phyloP scores from a whole-genome alignment of 768 basidiomycete genomes.

The Suillus sp. region DNA sequence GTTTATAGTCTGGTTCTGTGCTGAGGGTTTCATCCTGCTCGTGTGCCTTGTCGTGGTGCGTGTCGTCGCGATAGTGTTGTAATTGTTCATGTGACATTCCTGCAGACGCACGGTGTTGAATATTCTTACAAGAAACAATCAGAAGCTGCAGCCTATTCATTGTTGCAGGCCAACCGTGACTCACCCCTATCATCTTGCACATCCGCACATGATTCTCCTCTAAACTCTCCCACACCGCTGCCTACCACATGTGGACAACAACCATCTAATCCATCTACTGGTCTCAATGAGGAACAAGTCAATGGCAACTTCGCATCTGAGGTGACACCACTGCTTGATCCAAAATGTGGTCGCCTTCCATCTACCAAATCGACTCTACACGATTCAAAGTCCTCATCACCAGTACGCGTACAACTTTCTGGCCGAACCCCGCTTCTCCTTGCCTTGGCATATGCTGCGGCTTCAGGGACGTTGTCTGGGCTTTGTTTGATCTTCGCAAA shows the following conservation, averaged over 20 bases:
- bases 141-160: conserved; percentile 17
- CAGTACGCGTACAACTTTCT: conserved; percentile 28
- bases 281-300: conserved; percentile 33
- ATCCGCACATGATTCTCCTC: conserved; percentile 36
- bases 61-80: conserved; percentile 17
- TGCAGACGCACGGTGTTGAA: conserved; percentile 73
- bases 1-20: conserved; percentile 81
- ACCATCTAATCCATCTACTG: conserved; percentile 42
- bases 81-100: conserved; percentile 1
- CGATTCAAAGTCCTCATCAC: conserved; percentile 32
- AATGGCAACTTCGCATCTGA: conserved; percentile 41
- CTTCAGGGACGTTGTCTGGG: conserved; percentile 86
- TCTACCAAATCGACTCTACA: conserved; percentile 28
- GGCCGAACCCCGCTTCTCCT: conserved; percentile 58
- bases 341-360: conserved; percentile 40
- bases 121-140: conserved; percentile 54
- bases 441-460: conserved; percentile 84
- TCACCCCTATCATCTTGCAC: conserved; percentile 15
- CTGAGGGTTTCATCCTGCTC: conserved; percentile 62
- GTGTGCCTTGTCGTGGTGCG: conserved; percentile 65
- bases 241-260: conserved; percentile 29
- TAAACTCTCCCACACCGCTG: conserved; percentile 35
- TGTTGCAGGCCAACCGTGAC: conserved; percentile 11
- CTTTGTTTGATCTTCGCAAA: conserved; percentile 95
- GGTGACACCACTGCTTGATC: conserved; percentile 57